A percentile compares a stretch with the other conserved stretches of the same genome.
Evolutionary conservation across 805 yeast species (phyloP).

Genomic region (Nakazawaea laoshanensis): DNA sequence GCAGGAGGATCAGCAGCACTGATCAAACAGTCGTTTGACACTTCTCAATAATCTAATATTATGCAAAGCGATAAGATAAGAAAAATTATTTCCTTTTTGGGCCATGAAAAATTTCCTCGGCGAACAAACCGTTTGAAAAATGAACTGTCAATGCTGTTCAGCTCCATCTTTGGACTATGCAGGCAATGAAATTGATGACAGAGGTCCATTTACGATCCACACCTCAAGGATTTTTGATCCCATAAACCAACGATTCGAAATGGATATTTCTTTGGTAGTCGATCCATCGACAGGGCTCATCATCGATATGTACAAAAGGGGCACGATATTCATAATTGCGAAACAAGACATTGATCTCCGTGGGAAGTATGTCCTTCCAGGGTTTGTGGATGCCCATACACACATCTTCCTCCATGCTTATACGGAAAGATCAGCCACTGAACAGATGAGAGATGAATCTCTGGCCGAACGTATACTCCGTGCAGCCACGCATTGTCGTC

Average conservation of each 20-base stretch:
- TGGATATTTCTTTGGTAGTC: slow-evolving; percentile 13
- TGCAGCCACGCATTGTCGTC: slow-evolving; percentile 18
- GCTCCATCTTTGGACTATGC: not conserved
- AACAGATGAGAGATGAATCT: slow-evolving; percentile 19
- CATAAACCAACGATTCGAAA: slow-evolving; percentile 9
- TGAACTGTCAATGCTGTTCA: slow-evolving; percentile 2
- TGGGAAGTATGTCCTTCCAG: slow-evolving; percentile 17
- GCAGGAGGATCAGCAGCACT: slow-evolving; percentile 16
- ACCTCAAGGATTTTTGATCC: slow-evolving; percentile 16
- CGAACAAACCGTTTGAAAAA: not conserved
- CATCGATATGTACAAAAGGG: slow-evolving; percentile 10
- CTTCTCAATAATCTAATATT: slow-evolving; percentile 4
- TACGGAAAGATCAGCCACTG: slow-evolving; percentile 18
- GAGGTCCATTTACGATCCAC: slow-evolving; percentile 14
- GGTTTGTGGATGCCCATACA: slow-evolving; percentile 22
- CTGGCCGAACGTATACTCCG: slow-evolving; percentile 19
- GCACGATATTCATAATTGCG: slow-evolving; percentile 3
- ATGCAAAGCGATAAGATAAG: not conserved
- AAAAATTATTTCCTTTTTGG: not conserved
- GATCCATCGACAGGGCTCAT: slow-evolving; percentile 18
- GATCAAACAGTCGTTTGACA: slow-evolving; percentile 7
- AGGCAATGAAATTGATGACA: not conserved
- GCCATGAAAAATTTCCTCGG: not conserved
- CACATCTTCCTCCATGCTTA: slow-evolving; percentile 21
- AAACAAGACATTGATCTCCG: slow-evolving; percentile 17